Evolutionary conservation across 768 basidiomycete genomes (phyloP).

Genomic region (Russula foetens): DNA sequence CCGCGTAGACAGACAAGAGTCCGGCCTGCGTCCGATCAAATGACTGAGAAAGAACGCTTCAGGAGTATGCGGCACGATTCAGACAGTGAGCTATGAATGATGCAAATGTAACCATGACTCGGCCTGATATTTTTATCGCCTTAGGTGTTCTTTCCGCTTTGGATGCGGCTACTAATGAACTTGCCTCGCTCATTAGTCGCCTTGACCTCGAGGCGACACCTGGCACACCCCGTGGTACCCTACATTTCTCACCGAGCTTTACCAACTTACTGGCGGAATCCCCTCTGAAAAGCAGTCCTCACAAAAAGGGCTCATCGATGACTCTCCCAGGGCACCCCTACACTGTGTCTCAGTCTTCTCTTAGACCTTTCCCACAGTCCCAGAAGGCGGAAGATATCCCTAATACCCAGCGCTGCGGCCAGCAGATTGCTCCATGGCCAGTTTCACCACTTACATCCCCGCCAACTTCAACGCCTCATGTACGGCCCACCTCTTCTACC

Average conservation of each 20-base stretch:
- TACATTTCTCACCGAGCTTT: conserved; percentile 21
- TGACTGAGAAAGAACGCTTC: conserved; percentile 42
- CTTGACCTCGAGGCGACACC: conserved; percentile 80
- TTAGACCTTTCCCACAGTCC: conserved; percentile 41
- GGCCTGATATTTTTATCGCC: not conserved
- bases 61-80: conserved; percentile 42
- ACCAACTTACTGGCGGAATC: conserved; percentile 20
- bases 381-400: conserved; percentile 17
- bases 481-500: not conserved
- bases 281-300: conserved; percentile 27
- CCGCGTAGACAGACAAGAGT: conserved; percentile 37
- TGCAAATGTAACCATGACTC: not conserved
- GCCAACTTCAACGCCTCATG: conserved; percentile 22
- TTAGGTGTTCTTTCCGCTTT: conserved; percentile 57
- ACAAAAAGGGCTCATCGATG: conserved; percentile 28
- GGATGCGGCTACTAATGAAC: conserved; percentile 74
- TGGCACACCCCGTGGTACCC: conserved; percentile 35
- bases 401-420: conserved; percentile 29
- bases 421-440: conserved; percentile 60
- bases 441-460: conserved; percentile 34
- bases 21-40: conserved; percentile 60
- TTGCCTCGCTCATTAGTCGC: conserved; percentile 69
- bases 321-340: conserved; percentile 28
- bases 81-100: conserved; percentile 34
- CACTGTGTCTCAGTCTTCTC: conserved; percentile 38